Percentiles rank a stretch among this genome's conserved stretches.
Conservation (phyloP, 352 stramenopile species). For the Pythium sukuiense region DNA sequence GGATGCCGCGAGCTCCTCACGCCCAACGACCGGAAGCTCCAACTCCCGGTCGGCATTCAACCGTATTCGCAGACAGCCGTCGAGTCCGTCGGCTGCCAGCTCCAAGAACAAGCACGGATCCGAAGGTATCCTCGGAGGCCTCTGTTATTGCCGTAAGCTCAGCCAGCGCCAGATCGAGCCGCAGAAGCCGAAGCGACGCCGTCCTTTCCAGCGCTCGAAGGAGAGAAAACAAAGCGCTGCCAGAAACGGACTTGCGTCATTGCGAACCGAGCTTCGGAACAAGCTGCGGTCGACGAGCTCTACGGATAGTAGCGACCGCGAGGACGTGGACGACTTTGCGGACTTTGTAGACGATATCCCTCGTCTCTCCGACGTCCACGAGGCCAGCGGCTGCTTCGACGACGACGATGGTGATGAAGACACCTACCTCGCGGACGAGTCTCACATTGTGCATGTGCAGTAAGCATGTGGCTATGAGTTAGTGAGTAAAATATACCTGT, state of each 20-base stretch:
- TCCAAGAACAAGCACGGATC: constrained; percentile 37
- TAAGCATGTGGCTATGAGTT: too few species aligned
- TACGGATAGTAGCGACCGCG: not conserved
- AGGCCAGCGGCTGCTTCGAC: constrained; percentile 1
- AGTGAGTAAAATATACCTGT: too few species aligned
- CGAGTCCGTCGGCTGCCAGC: constrained; percentile 33
- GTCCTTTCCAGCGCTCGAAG: constrained; percentile 4
- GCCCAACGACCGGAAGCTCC: not conserved
- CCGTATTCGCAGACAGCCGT: constrained; percentile 25
- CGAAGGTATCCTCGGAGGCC: constrained; percentile 9
- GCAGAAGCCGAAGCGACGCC: constrained; percentile 23
- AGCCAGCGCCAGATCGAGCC: constrained; percentile 39
- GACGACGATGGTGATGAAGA: not conserved
- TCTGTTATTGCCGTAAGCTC: constrained; percentile 40
- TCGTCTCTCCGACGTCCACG: constrained; percentile 13
- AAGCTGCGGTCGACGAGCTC: not conserved
- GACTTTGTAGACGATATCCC: constrained; percentile 19
- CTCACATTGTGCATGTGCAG: too few species aligned
- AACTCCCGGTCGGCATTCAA: not conserved
- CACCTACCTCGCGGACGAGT: too few species aligned
- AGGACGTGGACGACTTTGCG: constrained; percentile 15
- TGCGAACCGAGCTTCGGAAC: constrained; percentile 6
- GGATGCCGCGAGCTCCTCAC: constrained; percentile 12
- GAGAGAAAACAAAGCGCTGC: not conserved
- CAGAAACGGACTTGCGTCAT: not conserved